Conservation (phyloP, 805 yeast genomes). For the Saccharomycopsis sp. region DNA sequence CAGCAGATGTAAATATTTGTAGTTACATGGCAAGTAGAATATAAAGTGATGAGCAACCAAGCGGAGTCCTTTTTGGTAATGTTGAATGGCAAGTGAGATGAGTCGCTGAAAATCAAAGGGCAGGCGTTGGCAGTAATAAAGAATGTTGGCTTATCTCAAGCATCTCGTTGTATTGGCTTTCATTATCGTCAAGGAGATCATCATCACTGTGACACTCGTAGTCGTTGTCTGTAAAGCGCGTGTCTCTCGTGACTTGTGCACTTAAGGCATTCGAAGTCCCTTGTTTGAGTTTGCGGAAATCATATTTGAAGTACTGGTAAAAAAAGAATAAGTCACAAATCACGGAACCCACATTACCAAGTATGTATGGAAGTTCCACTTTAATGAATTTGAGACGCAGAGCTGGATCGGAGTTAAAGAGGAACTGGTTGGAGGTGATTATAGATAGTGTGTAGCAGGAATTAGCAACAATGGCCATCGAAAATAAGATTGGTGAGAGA, state of each 20-base stretch:
- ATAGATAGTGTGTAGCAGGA: constrained; percentile 71
- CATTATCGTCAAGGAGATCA: background rate
- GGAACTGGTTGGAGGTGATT: constrained; percentile 52
- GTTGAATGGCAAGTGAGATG: too few species aligned
- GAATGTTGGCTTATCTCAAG: constrained; percentile 1
- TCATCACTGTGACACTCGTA: background rate
- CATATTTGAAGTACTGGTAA: constrained; percentile 45
- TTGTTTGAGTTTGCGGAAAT: background rate
- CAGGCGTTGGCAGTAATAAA: background rate
- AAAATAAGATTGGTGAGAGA: constrained; percentile 71
- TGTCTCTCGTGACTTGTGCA: background rate
- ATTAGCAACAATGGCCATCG: constrained; percentile 74
- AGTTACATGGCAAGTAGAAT: too few species aligned
- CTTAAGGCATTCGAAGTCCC: background rate
- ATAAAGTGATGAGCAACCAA: too few species aligned
- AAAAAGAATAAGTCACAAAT: constrained; percentile 67
- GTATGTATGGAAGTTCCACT: constrained; percentile 72
- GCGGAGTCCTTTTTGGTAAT: too few species aligned
- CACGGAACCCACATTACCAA: constrained; percentile 84
- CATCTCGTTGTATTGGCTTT: background rate
- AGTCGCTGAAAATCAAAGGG: background rate
- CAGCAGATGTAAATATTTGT: too few species aligned
- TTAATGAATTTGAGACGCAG: constrained; percentile 42
- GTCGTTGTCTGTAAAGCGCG: background rate
- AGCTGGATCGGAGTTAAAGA: constrained; percentile 26